Percentiles rank a stretch among this genome's conserved stretches.
Evolutionary conservation across 2,329 filamentous ascomycete genomes (phyloP).

Genomic region (Metarhizium sp.): DNA sequence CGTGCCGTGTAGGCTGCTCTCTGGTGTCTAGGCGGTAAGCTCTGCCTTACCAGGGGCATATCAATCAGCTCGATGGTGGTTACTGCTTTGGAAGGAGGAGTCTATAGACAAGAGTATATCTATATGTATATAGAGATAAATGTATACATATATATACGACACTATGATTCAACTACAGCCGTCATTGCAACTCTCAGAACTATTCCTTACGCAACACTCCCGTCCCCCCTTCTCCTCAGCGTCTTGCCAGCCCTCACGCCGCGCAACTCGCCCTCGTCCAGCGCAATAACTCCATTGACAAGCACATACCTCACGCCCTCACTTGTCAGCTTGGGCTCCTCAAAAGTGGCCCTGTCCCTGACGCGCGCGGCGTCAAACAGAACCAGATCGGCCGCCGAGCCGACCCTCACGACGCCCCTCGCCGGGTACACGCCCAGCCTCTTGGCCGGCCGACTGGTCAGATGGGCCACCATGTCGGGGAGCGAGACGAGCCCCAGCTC

Average conservation of each 20-base stretch:
- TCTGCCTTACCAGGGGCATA: no score
- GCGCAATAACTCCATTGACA: conserved; percentile 13
- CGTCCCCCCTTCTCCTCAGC: conserved; percentile 10
- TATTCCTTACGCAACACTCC: conserved; percentile 2
- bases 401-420: conserved; percentile 12
- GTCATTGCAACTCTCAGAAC: neutral
- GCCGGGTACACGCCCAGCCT: conserved; percentile 13
- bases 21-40: no score
- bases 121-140: no score
- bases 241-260: conserved; percentile 12
- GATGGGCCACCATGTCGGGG: conserved; percentile 13
- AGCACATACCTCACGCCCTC: conserved; percentile 13
- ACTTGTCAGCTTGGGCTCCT: conserved; percentile 12
- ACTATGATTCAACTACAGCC: no score
- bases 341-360: conserved; percentile 13
- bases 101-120: no score
- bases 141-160: no score
- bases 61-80: no score
- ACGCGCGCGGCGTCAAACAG: conserved; percentile 13
- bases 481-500: conserved; percentile 12
- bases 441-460: conserved; percentile 15
- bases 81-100: no score
- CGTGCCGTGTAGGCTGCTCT: no score
- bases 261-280: conserved; percentile 13
- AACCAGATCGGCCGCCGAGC: conserved; percentile 14